Evolutionary conservation across 2,329 filamentous ascomycete genomes (phyloP).

Genomic region (Davidsoniella eucalypti): DNA sequence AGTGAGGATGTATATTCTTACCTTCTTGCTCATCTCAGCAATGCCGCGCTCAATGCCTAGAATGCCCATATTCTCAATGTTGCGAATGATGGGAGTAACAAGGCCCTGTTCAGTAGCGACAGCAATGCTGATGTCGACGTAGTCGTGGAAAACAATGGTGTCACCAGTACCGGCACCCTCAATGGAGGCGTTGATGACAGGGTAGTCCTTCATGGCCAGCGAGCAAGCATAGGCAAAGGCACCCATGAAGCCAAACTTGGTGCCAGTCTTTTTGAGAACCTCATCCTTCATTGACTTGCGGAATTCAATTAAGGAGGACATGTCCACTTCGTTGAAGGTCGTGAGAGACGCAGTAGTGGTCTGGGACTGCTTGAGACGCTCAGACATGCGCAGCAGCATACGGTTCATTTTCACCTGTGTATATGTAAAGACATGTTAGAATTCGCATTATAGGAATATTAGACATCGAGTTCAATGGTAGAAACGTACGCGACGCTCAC

Average conservation of each 20-base stretch:
- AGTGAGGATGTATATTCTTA: slow-evolving; percentile 21
- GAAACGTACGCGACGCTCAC: slow-evolving; percentile 65
- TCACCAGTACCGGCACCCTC: slow-evolving; percentile 90
- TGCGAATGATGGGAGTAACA: slow-evolving; percentile 90
- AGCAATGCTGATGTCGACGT: slow-evolving; percentile 93
- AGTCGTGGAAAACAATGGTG: slow-evolving; percentile 95
- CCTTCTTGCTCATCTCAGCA: slow-evolving; percentile 91
- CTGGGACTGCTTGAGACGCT: slow-evolving; percentile 96
- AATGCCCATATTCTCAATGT: slow-evolving; percentile 77
- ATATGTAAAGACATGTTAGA: slow-evolving; percentile 3
- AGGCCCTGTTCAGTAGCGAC: slow-evolving; percentile 96
- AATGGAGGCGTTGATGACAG: slow-evolving; percentile 88
- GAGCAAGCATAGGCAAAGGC: slow-evolving; percentile 84
- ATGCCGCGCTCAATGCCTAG: slow-evolving; percentile 81
- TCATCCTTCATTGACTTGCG: slow-evolving; percentile 96
- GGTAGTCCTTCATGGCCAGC: slow-evolving; percentile 88
- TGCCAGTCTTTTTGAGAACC: slow-evolving; percentile 82
- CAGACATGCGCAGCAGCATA: slow-evolving; percentile 92
- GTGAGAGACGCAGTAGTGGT: slow-evolving; percentile 95
- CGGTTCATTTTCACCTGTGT: slow-evolving; percentile 96
- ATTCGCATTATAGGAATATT: neutral
- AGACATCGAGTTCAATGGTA: neutral
- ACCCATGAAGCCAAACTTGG: slow-evolving; percentile 99
- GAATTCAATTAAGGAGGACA: slow-evolving; percentile 95
- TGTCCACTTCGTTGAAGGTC: slow-evolving; percentile 98